phyloP scores from a whole-genome alignment of 257 asterid species.

The Paulownia fortunei region DNA sequence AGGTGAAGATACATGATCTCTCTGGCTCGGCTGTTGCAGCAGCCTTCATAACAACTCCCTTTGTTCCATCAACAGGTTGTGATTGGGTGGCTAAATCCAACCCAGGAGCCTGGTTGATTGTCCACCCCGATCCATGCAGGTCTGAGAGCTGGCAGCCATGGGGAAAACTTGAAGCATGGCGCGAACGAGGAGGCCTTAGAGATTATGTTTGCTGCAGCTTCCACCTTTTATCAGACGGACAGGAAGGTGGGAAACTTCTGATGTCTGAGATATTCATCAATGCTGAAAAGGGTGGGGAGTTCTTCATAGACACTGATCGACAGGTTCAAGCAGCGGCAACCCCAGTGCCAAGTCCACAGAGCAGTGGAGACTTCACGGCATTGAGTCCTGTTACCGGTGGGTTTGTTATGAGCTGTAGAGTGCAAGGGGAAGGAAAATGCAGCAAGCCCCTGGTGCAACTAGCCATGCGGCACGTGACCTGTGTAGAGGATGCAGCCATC shows the following conservation, averaged over 20 bases:
- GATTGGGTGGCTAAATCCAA: constrained; percentile 87
- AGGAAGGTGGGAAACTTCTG: constrained; percentile 60
- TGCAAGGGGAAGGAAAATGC: constrained; percentile 75
- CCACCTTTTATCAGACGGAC: constrained; percentile 65
- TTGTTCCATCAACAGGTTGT: constrained; percentile 81
- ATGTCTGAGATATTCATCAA: constrained; percentile 65
- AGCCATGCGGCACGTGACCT: constrained; percentile 73
- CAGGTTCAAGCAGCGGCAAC: constrained; percentile 48
- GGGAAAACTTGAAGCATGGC: constrained; percentile 93
- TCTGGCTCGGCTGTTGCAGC: constrained; percentile 87
- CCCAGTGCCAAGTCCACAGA: constrained; percentile 64
- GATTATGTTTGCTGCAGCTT: constrained; percentile 69
- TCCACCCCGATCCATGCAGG: constrained; percentile 67
- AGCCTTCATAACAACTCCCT: constrained; percentile 80
- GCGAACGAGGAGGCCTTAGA: constrained; percentile 59
- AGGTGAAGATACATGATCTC: constrained; percentile 78
- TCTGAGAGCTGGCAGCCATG: constrained; percentile 81
- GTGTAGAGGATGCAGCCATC: constrained; percentile 81
- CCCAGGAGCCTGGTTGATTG: constrained; percentile 84
- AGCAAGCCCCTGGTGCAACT: constrained; percentile 72
- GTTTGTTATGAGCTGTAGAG: constrained; percentile 79
- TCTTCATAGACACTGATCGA: constrained; percentile 68
- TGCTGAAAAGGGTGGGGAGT: constrained; percentile 81
- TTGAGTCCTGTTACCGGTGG: constrained; percentile 57
- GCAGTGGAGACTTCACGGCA: constrained; percentile 65